phyloP scores from a whole-genome alignment of 257 asterid species.

The Salvia rosmarinus region DNA sequence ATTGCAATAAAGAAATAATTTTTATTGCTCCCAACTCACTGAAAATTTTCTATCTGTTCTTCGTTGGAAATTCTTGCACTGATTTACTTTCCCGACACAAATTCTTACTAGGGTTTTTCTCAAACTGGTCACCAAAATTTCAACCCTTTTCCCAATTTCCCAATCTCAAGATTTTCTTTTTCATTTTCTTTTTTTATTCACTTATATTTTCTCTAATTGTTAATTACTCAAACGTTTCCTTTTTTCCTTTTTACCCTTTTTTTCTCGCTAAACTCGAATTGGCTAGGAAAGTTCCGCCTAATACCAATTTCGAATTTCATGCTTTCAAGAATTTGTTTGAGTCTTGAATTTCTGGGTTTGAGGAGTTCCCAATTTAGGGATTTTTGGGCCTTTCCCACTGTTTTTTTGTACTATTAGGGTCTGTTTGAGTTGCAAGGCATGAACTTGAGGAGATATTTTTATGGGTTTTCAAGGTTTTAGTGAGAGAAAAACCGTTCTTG shows the following conservation, averaged over 20 bases:
- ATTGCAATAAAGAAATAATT: neutral
- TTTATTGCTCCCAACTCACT: slow-evolving; percentile 1
- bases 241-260: neutral
- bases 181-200: slow-evolving; percentile 20
- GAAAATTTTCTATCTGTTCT: slow-evolving; percentile 3
- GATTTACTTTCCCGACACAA: slow-evolving; percentile 32
- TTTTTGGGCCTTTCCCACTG: slow-evolving; percentile 27
- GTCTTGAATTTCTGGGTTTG: slow-evolving; percentile 35
- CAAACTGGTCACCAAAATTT: slow-evolving; percentile 31
- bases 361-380: slow-evolving; percentile 36
- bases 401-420: neutral
- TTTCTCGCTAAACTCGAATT: slow-evolving; percentile 24
- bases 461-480: slow-evolving; percentile 49
- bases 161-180: neutral
- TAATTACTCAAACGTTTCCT: slow-evolving; percentile 19
- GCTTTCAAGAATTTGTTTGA: neutral
- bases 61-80: slow-evolving; percentile 21
- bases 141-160: slow-evolving; percentile 11
- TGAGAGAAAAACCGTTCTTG: slow-evolving; percentile 23
- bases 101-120: slow-evolving; percentile 44
- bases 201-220: slow-evolving; percentile 15
- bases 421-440: slow-evolving; percentile 42
- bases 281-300: slow-evolving; percentile 15
- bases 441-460: slow-evolving; percentile 30
- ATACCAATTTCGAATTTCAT: slow-evolving; percentile 36